A percentile compares a stretch with the other conserved stretches of the same genome.
phyloP scores from a whole-genome alignment of 441 rosid species.

The Gossypium davidsonii region DNA sequence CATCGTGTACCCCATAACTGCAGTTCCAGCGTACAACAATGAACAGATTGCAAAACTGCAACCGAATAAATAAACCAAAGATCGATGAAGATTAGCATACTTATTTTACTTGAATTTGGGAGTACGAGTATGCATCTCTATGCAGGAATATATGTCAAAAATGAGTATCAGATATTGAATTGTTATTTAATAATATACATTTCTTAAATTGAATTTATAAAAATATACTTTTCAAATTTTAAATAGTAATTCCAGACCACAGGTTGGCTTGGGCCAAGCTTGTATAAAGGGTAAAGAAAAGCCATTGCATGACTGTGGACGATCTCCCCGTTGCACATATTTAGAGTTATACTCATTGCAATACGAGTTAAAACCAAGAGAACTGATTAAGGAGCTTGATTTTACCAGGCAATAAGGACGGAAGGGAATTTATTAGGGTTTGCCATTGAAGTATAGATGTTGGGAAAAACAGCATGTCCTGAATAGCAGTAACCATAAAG shows the following conservation, averaged over 20 bases:
- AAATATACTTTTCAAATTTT: no score
- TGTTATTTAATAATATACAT: no score
- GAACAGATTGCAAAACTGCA: slow-evolving; percentile 70
- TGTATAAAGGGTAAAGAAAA: no score
- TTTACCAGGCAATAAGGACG: slow-evolving; percentile 64
- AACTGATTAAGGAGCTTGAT: background rate
- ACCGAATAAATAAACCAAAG: background rate
- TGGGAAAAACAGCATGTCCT: slow-evolving; percentile 94
- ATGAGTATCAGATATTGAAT: no score
- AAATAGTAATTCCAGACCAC: no score
- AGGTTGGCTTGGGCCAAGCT: no score
- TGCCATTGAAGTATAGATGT: slow-evolving; percentile 86
- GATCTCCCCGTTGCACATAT: background rate
- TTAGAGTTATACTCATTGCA: background rate
- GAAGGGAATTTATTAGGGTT: slow-evolving; percentile 58
- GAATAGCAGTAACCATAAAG: slow-evolving; percentile 88
- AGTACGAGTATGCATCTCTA: no score
- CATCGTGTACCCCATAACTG: slow-evolving; percentile 82
- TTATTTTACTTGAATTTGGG: no score
- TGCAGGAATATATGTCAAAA: no score
- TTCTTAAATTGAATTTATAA: no score
- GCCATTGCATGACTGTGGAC: no score
- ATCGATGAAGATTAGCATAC: background rate
- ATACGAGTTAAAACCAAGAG: no score
- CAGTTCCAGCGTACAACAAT: slow-evolving; percentile 70